These are phyloP conservation scores for Fusarium caatingaense DNA, from an alignment of 2,329 filamentous ascomycete genomes.

Conservation along the genomic window DNA sequence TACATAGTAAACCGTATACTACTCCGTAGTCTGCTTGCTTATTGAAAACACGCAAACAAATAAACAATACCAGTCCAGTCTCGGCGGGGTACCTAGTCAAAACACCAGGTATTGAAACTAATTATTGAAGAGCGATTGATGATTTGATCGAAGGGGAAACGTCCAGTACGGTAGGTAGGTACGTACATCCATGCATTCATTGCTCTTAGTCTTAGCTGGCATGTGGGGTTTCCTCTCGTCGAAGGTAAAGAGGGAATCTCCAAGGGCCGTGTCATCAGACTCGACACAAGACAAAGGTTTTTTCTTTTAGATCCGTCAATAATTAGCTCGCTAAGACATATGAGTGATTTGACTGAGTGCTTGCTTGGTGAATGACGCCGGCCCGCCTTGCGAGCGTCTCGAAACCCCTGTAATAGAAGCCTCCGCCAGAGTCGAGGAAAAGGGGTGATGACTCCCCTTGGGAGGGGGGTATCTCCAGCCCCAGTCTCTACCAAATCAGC, in stretches of 20 bases:
- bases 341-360: slow-evolving; percentile 22
- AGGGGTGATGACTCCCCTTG: slow-evolving; percentile 2
- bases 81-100: slow-evolving; percentile 18
- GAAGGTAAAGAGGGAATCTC: slow-evolving; percentile 15
- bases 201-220: slow-evolving; percentile 21
- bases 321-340: slow-evolving; percentile 20
- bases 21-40: background rate
- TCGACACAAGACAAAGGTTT: slow-evolving; percentile 24
- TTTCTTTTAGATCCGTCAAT: slow-evolving; percentile 30
- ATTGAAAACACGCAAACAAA: slow-evolving; percentile 5
- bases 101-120: slow-evolving; percentile 4
- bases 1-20: background rate
- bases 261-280: slow-evolving; percentile 26
- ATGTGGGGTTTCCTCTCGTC: slow-evolving; percentile 34
- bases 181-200: background rate
- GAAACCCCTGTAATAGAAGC: slow-evolving; percentile 28
- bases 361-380: slow-evolving; percentile 40
- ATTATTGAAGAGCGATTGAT: slow-evolving; percentile 5
- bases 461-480: slow-evolving; percentile 31
- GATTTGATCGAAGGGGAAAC: slow-evolving; percentile 15
- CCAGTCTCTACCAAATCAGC: background rate
- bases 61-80: slow-evolving; percentile 16
- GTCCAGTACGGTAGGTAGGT: background rate
- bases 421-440: slow-evolving; percentile 6
- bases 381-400: slow-evolving; percentile 34